Percentiles rank a stretch among this genome's conserved stretches.
Conservation (phyloP, 2,329 filamentous ascomycete species). For the Sclerotinia nivalis region DNA sequence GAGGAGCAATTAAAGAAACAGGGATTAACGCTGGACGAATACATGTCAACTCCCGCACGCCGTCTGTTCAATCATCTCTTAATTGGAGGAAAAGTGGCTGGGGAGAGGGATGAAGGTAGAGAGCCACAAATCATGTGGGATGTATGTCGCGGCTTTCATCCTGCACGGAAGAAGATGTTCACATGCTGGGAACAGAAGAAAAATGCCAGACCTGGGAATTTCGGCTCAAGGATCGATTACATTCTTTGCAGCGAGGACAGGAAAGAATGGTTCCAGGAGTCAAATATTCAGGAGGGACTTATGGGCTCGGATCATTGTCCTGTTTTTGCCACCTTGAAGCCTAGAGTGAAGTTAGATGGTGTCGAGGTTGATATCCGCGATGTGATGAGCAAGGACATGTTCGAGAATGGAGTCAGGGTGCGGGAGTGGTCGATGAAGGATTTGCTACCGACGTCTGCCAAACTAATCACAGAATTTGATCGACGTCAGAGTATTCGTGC, state of each 20-base stretch:
- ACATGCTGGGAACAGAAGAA: conserved; percentile 96
- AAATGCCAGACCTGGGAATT: conserved; percentile 94
- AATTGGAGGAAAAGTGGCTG: conserved; percentile 67
- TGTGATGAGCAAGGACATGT: conserved; percentile 79
- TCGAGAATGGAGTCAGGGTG: conserved; percentile 64
- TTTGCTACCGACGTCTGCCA: conserved; percentile 73
- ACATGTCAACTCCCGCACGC: conserved; percentile 69
- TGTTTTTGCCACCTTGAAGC: conserved; percentile 74
- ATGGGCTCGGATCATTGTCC: conserved; percentile 97
- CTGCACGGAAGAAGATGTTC: conserved; percentile 82
- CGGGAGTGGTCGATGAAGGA: conserved; percentile 67
- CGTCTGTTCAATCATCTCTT: conserved; percentile 86
- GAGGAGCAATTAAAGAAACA: conserved; percentile 71
- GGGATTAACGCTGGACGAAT: conserved; percentile 67
- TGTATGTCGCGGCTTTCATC: conserved; percentile 78
- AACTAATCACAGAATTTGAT: conserved; percentile 84
- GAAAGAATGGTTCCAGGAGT: conserved; percentile 74
- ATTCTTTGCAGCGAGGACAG: conserved; percentile 79
- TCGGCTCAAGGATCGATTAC: conserved; percentile 91
- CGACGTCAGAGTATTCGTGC: conserved; percentile 83
- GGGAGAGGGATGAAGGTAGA: conserved; percentile 66
- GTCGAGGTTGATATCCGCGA: conserved; percentile 61
- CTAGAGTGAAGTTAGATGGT: conserved; percentile 56
- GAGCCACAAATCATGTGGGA: conserved; percentile 78
- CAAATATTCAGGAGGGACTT: conserved; percentile 89